phyloP scores from a whole-genome alignment of 2,329 filamentous ascomycete species.

The Penicillium capsulatum region DNA sequence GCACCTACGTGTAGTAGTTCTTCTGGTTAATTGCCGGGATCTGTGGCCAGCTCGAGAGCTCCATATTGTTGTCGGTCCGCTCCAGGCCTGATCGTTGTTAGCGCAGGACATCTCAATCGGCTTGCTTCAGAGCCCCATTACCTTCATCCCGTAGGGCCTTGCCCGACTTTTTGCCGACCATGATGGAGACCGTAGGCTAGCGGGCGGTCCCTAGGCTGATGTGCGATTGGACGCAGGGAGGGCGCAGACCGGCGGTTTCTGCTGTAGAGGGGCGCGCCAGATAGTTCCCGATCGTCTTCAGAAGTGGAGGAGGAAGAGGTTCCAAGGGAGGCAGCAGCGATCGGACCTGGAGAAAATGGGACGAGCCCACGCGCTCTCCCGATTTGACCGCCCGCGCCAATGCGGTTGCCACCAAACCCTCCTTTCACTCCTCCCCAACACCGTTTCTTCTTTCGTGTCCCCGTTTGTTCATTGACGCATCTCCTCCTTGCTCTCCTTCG shows the following conservation, averaged over 20 bases:
- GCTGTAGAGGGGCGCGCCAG: not conserved
- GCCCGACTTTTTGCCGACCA: conserved; percentile 65
- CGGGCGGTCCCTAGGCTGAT: conserved; percentile 6
- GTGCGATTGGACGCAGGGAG: conserved; percentile 17
- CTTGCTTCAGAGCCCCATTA: conserved; percentile 20
- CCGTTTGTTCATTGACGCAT: conserved; percentile 2
- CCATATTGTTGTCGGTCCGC: conserved; percentile 97
- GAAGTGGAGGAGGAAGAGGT: too few species aligned
- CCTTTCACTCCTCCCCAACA: conserved; percentile 7
- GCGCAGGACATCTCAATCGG: not conserved
- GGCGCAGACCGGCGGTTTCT: conserved; percentile 5
- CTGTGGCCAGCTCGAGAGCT: conserved; percentile 88
- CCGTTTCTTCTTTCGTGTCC: conserved; percentile 3
- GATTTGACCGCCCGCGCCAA: conserved; percentile 2
- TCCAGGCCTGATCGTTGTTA: conserved; percentile 65
- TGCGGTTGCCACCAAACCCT: conserved; percentile 20
- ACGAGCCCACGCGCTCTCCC: conserved; percentile 3
- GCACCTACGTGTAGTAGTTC: conserved; percentile 90
- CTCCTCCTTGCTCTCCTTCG: not conserved
- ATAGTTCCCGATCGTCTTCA: too few species aligned
- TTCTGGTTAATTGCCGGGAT: conserved; percentile 96
- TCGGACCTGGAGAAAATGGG: conserved; percentile 9
- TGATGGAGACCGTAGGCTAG: conserved; percentile 31
- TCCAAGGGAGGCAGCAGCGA: not conserved
- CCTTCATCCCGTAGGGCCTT: conserved; percentile 59